These are phyloP conservation scores for Cladosporium sp. DNA, from an alignment of 2,329 filamentous ascomycete genomes.

Conservation along the genomic window DNA sequence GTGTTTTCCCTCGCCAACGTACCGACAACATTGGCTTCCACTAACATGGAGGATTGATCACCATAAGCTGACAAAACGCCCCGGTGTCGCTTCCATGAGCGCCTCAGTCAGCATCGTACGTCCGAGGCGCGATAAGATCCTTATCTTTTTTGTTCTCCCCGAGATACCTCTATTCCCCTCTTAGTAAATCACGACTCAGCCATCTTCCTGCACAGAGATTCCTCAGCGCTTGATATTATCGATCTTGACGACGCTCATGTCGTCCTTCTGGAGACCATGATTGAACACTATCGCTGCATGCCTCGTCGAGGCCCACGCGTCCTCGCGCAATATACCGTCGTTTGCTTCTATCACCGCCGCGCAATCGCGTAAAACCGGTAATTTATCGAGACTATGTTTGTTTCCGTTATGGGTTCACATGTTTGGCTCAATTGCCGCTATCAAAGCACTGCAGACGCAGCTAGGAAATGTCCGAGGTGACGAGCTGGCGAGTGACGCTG, in stretches of 20 bases:
- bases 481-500: background rate
- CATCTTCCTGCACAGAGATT: background rate
- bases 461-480: background rate
- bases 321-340: background rate
- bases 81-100: background rate
- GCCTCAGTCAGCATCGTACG: slow-evolving; percentile 7
- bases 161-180: background rate
- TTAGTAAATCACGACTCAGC: slow-evolving; percentile 10
- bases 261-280: background rate
- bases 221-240: background rate
- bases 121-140: background rate
- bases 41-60: background rate
- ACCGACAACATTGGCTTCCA: background rate
- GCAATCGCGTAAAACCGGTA: background rate
- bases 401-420: background rate
- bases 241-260: background rate
- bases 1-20: background rate
- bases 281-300: background rate
- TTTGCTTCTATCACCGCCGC: background rate
- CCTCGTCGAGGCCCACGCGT: background rate
- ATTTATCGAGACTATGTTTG: no score
- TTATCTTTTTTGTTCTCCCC: background rate
- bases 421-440: background rate
- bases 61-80: slow-evolving; percentile 14
- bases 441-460: background rate